phyloP scores from a whole-genome alignment of 768 basidiomycete species.

The Amylocystis lapponica region DNA sequence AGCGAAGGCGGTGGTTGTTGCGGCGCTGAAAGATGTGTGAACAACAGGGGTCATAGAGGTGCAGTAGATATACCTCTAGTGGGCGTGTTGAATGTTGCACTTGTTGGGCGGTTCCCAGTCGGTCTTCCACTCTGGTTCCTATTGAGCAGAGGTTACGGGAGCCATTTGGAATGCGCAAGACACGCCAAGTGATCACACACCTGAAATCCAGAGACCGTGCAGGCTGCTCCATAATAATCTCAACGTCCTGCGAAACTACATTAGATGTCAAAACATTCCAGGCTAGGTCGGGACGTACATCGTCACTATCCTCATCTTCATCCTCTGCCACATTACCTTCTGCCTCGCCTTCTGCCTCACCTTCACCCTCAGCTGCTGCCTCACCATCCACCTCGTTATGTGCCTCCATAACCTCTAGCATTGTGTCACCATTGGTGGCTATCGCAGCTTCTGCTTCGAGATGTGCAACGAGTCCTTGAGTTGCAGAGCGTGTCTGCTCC shows the following conservation, averaged over 20 bases:
- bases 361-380: conserved; percentile 30
- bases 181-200: conserved; percentile 29
- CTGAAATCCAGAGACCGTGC: conserved; percentile 71
- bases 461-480: conserved; percentile 42
- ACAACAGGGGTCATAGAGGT: neutral
- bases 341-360: conserved; percentile 35
- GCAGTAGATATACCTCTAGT: conserved; percentile 18
- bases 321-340: too few relatives aligned
- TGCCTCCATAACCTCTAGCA: conserved; percentile 20
- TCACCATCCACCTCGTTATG: conserved; percentile 30
- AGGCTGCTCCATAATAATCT: conserved; percentile 85
- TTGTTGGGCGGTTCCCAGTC: conserved; percentile 25
- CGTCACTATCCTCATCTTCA: conserved; percentile 38
- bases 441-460: conserved; percentile 41
- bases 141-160: conserved; percentile 5
- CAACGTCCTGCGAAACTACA: conserved; percentile 62
- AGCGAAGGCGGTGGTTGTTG: conserved; percentile 55
- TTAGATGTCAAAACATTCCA: neutral
- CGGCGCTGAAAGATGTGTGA: conserved; percentile 22
- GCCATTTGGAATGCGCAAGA: conserved; percentile 1
- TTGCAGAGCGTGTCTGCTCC: conserved; percentile 34
- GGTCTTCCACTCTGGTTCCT: conserved; percentile 30
- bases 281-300: conserved; percentile 28
- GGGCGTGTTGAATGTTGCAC: conserved; percentile 20
- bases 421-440: conserved; percentile 20